Base-by-base conservation (phyloP, 208 protist genomes). In the Trypanosoma caninum region DNA sequence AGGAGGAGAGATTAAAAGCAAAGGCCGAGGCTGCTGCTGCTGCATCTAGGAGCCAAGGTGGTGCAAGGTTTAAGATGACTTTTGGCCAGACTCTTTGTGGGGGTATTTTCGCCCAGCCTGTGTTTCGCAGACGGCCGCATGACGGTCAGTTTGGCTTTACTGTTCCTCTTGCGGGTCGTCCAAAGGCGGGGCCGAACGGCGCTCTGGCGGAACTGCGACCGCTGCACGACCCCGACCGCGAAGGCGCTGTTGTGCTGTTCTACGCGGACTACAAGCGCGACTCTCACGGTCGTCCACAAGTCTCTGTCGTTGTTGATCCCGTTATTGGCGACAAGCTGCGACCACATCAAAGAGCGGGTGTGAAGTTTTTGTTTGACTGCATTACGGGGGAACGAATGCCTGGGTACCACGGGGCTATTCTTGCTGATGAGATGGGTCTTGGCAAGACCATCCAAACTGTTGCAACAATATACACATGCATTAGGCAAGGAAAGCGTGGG, bases 361-460 rank as follows among this genome's bases (percentile, higher is more conserved):
- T 97, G 9, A 78, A 91, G 63, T 97, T 97, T 66, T 69, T 97
- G 41, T 97, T 89, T 66, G 89, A 97, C 64, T 97, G 90, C 65
- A 89, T 97, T 40, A 93, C 78, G 18, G 93, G 89, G 2, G 74
- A 89, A 44, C 80, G 91, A 37, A 88, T 96, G 84, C 74, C 80
- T 7, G 88, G 88, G 47, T 93, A 92, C 65, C 80, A 94, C 64
- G 93, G 93, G 16, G 83, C 82, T 10, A 91, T 97, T 34, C 70
- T 97, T 20, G 93, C 87, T 22, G 97, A 99, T 80, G 97, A 99
- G 65, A 98, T 98, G 95, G 97, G 97, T 37, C 72, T 99, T 33
- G 97, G 97, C 27, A 99, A 99, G 68, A 98, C 97, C 6, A 89
- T 98, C 23, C 95, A 98, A 73, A 95, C 96, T 7, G 93, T 99